These are phyloP conservation scores for Leccinum ochraceum DNA, from an alignment of 768 basidiomycete species.

Conservation along the genomic window DNA sequence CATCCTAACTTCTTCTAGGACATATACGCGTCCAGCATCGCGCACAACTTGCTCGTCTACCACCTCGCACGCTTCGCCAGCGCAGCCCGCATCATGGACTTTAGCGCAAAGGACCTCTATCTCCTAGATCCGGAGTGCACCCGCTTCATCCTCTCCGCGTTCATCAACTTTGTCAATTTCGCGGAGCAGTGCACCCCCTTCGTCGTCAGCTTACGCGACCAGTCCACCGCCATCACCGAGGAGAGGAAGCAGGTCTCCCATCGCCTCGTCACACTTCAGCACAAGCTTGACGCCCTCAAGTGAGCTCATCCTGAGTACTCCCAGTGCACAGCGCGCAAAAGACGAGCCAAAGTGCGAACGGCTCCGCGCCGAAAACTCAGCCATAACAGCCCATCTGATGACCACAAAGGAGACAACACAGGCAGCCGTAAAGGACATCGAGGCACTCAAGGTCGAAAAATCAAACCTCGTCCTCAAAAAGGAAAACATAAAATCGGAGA, in stretches of 20 bases:
- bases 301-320: conserved; percentile 33
- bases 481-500: conserved; percentile 65
- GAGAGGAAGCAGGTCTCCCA: conserved; percentile 61
- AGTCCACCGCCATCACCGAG: conserved; percentile 53
- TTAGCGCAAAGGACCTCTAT: conserved; percentile 71
- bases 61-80: conserved; percentile 76
- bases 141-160: conserved; percentile 73
- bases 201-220: conserved; percentile 59
- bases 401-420: conserved; percentile 67
- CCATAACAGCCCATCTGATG: conserved; percentile 64
- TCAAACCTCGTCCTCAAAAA: conserved; percentile 61
- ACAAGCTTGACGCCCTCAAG: conserved; percentile 57
- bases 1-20: conserved; percentile 46
- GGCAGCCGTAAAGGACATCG: conserved; percentile 61
- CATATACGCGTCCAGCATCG: conserved; percentile 57
- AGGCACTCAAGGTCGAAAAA: conserved; percentile 73
- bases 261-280: conserved; percentile 49
- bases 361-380: conserved; percentile 58
- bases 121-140: conserved; percentile 77
- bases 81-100: conserved; percentile 75
- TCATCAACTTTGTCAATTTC: conserved; percentile 94
- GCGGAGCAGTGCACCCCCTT: conserved; percentile 71
- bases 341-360: conserved; percentile 69
- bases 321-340: conserved; percentile 61
- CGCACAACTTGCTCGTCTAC: conserved; percentile 63